Evolutionary conservation across 1,139 yeast species (phyloP).

Genomic region (Lodderomyces margitis): DNA sequence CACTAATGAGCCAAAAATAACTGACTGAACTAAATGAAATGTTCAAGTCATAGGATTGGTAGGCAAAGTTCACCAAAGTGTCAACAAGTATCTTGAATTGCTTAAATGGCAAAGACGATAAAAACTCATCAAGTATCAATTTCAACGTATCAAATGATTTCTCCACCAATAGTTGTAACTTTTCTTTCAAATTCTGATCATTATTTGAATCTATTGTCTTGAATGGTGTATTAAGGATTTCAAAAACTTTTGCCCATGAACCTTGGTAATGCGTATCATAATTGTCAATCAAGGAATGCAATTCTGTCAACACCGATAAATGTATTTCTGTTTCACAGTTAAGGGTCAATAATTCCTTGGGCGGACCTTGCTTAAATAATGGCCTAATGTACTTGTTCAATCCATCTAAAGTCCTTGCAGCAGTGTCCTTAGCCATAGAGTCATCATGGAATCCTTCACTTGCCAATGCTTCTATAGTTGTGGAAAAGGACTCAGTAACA

Average conservation of each 20-base stretch:
- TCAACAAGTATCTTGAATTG: slow-evolving; percentile 67
- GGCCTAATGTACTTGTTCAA: slow-evolving; percentile 31
- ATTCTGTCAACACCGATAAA: slow-evolving; percentile 56
- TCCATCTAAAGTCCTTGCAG: slow-evolving; percentile 36
- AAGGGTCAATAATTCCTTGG: slow-evolving; percentile 41
- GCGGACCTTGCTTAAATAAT: slow-evolving; percentile 35
- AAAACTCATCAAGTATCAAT: slow-evolving; percentile 78
- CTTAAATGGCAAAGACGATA: slow-evolving; percentile 62
- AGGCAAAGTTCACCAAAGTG: slow-evolving; percentile 67
- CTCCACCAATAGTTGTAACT: slow-evolving; percentile 48
- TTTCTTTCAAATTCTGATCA: slow-evolving; percentile 31
- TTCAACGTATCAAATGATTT: slow-evolving; percentile 79
- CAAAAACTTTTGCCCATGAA: slow-evolving; percentile 74
- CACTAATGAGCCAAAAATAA: slow-evolving; percentile 89
- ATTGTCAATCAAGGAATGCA: slow-evolving; percentile 71
- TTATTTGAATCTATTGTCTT: slow-evolving; percentile 19
- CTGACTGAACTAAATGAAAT: slow-evolving; percentile 89
- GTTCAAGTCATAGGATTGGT: slow-evolving; percentile 71
- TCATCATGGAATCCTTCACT: slow-evolving; percentile 41
- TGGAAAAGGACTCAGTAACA: slow-evolving; percentile 49
- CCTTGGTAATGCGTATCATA: slow-evolving; percentile 53
- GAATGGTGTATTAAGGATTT: slow-evolving; percentile 69
- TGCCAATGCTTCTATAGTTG: slow-evolving; percentile 47
- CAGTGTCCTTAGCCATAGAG: slow-evolving; percentile 25
- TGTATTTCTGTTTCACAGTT: slow-evolving; percentile 68